phyloP scores from a whole-genome alignment of 2,329 filamentous ascomycete genomes.

The Colletotrichum godetiae region DNA sequence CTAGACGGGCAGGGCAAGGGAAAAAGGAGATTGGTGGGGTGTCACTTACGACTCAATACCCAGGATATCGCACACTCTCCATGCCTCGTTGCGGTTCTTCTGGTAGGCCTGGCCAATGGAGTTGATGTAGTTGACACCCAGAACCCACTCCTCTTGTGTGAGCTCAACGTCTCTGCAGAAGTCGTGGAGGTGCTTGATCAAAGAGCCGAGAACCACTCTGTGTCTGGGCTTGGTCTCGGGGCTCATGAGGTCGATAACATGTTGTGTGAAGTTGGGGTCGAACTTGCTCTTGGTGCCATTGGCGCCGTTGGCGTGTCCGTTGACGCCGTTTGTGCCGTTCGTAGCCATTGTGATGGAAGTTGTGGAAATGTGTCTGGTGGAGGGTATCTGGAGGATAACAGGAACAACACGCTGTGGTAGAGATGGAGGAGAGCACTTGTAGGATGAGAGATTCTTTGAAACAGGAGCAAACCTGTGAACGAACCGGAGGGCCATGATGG shows the following conservation, averaged over 20 bases:
- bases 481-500: not conserved
- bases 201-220: slow-evolving; percentile 30
- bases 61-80: slow-evolving; percentile 34
- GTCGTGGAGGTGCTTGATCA: slow-evolving; percentile 34
- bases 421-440: not conserved
- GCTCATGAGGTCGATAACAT: slow-evolving; percentile 36
- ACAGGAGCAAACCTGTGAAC: not conserved
- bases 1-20: not conserved
- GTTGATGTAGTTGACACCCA: slow-evolving; percentile 37
- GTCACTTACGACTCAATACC: slow-evolving; percentile 33
- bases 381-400: not conserved
- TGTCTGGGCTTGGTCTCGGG: slow-evolving; percentile 34
- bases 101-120: slow-evolving; percentile 35
- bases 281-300: slow-evolving; percentile 27
- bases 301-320: slow-evolving; percentile 20
- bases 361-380: not conserved
- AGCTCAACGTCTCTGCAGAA: slow-evolving; percentile 34
- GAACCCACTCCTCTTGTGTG: slow-evolving; percentile 34
- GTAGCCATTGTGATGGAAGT: slow-evolving; percentile 25
- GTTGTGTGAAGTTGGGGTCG: slow-evolving; percentile 36
- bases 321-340: slow-evolving; percentile 27
- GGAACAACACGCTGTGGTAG: not conserved
- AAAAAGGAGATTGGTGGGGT: not conserved
- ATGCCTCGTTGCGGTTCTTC: slow-evolving; percentile 37
- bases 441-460: not conserved